A percentile compares a stretch with the other conserved stretches of the same genome.
These are phyloP conservation scores for Suhomyces sp. DNA, from an alignment of 805 yeast genomes.

Conservation along the genomic window DNA sequence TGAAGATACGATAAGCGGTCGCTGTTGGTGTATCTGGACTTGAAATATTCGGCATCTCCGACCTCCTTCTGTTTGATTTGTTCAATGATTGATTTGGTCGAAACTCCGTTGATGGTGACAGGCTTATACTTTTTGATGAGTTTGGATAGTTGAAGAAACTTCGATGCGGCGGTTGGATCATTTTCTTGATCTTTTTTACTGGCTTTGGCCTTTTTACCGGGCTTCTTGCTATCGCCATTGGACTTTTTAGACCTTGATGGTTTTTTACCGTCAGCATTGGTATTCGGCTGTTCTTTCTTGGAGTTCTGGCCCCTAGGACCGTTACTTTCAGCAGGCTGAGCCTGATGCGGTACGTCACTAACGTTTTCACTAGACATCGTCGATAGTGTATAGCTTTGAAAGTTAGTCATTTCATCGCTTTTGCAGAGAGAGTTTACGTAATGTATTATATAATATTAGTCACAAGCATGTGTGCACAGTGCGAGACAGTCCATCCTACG, in stretches of 20 bases:
- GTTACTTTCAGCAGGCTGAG: background rate
- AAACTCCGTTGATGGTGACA: slow-evolving; percentile 36
- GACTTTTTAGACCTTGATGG: background rate
- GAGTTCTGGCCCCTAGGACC: background rate
- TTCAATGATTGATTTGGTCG: slow-evolving; percentile 9
- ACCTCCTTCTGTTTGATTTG: slow-evolving; percentile 6
- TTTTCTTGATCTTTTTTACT: background rate
- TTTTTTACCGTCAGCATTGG: background rate
- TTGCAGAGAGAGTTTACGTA: background rate
- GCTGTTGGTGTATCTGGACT: slow-evolving; percentile 4
- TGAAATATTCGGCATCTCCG: slow-evolving; percentile 4
- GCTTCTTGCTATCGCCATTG: background rate
- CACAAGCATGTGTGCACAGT: background rate
- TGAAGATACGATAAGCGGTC: slow-evolving; percentile 22
- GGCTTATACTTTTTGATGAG: slow-evolving; percentile 30
- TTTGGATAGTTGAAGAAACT: slow-evolving; percentile 26
- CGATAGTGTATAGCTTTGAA: background rate
- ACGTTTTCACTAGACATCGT: background rate
- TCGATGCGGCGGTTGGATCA: slow-evolving; percentile 4
- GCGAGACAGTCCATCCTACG: background rate
- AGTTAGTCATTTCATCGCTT: background rate
- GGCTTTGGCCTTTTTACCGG: background rate
- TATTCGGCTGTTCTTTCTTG: background rate
- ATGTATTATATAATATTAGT: background rate
- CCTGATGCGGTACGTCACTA: background rate